These are phyloP conservation scores for Globisporangium carolinianum DNA, from an alignment of 352 stramenopile species.

Conservation along the genomic window DNA sequence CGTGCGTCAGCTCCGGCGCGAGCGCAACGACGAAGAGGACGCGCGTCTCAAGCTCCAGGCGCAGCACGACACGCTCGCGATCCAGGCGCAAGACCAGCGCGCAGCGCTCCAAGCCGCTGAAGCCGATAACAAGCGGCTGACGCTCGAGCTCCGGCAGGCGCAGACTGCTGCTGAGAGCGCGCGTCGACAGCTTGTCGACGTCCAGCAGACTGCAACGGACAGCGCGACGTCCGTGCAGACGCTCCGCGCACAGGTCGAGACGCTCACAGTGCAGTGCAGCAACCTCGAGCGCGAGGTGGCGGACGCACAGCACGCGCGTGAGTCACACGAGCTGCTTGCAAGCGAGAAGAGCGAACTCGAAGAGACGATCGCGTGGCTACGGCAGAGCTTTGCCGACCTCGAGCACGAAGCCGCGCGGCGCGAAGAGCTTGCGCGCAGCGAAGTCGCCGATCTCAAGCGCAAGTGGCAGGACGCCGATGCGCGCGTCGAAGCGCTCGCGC, in stretches of 20 bases:
- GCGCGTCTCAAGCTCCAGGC: constrained; percentile 42
- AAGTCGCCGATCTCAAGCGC: constrained; percentile 57
- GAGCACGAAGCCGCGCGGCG: constrained; percentile 44
- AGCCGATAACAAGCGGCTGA: constrained; percentile 38
- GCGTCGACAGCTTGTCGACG: constrained; percentile 23
- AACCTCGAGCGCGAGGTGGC: constrained; percentile 31
- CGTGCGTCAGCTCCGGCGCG: constrained; percentile 57
- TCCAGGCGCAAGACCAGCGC: constrained; percentile 39
- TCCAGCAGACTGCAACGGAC: constrained; percentile 19
- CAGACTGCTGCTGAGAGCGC: constrained; percentile 15
- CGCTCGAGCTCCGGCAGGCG: constrained; percentile 26
- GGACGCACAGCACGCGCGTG: constrained; percentile 28
- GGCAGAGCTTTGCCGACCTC: constrained; percentile 45
- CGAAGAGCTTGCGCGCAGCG: constrained; percentile 51
- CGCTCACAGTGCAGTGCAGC: constrained; percentile 24
- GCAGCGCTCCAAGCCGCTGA: constrained; percentile 40
- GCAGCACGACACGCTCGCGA: constrained; percentile 36
- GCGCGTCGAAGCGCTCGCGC: constrained; percentile 58
- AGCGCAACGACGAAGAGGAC: constrained; percentile 77
- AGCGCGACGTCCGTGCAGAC: constrained; percentile 15
- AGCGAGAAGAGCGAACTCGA: constrained; percentile 52
- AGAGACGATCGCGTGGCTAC: constrained; percentile 51
- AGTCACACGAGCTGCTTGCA: constrained; percentile 43
- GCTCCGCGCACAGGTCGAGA: constrained; percentile 20
- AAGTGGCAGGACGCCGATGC: constrained; percentile 74